phyloP scores from a whole-genome alignment of 257 asterid genomes.

The Solanum bulbocastanum region DNA sequence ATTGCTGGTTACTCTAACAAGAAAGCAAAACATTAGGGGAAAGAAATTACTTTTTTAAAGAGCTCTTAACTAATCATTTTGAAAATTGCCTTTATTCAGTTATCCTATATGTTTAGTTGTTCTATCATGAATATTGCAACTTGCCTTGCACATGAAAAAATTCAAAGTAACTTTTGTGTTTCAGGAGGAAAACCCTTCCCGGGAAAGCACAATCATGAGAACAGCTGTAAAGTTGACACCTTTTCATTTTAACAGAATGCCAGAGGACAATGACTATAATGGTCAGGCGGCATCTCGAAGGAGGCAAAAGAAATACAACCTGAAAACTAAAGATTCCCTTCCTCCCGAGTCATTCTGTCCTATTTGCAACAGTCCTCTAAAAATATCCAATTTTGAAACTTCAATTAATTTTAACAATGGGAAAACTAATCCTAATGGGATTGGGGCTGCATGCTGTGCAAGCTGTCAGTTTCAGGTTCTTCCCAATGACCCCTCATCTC shows the following conservation, averaged over 20 bases:
- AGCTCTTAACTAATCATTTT: background rate
- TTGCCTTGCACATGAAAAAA: background rate
- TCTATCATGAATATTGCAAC: background rate
- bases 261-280: slow-evolving; percentile 39
- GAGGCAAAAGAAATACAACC: slow-evolving; percentile 81
- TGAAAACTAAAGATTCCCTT: slow-evolving; percentile 47
- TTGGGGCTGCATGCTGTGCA: slow-evolving; percentile 33
- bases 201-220: slow-evolving; percentile 88
- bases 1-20: background rate
- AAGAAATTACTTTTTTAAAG: background rate
- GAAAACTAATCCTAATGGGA: slow-evolving; percentile 15
- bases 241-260: slow-evolving; percentile 63
- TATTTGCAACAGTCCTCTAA: slow-evolving; percentile 75
- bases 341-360: slow-evolving; percentile 65
- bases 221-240: slow-evolving; percentile 95
- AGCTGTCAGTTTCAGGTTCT: slow-evolving; percentile 92
- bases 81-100: background rate
- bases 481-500: slow-evolving; percentile 46
- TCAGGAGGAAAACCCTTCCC: slow-evolving; percentile 90
- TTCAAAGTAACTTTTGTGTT: background rate
- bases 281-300: slow-evolving; percentile 51
- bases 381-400: slow-evolving; percentile 20
- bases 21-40: background rate
- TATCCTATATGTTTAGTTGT: background rate
- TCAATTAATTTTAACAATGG: slow-evolving; percentile 12